A percentile compares a stretch with the other conserved stretches of the same genome.
Evolutionary conservation across 2,329 filamentous ascomycete genomes (phyloP).

Genomic region (Phialocephala subalpina): DNA sequence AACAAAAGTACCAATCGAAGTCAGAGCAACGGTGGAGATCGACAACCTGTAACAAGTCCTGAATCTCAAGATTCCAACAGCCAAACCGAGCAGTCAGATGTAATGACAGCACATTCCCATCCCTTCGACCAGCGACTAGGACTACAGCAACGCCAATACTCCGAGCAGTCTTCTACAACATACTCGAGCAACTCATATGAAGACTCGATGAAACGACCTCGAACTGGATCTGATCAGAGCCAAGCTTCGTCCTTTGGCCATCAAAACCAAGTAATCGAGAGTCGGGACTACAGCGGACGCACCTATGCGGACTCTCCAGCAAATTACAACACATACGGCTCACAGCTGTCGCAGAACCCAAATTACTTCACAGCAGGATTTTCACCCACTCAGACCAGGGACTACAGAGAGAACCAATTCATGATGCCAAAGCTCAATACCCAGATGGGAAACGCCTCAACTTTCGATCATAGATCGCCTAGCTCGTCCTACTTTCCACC

Average conservation of each 20-base stretch:
- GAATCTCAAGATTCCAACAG: constrained; percentile 23
- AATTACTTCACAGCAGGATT: not conserved
- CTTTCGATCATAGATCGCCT: constrained; percentile 34
- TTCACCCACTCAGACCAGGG: not conserved
- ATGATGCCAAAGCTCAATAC: constrained; percentile 24
- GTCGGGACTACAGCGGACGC: constrained; percentile 24
- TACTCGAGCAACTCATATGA: constrained; percentile 30
- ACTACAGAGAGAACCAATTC: not conserved
- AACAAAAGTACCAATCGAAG: constrained; percentile 22
- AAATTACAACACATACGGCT: constrained; percentile 19
- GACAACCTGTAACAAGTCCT: constrained; percentile 16
- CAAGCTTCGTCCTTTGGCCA: constrained; percentile 30
- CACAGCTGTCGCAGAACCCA: not conserved
- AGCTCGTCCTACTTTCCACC: constrained; percentile 24
- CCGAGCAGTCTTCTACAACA: constrained; percentile 29
- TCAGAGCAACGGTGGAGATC: constrained; percentile 18
- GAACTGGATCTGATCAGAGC: constrained; percentile 33
- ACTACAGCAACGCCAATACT: constrained; percentile 25
- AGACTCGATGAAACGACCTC: constrained; percentile 30
- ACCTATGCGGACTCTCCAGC: constrained; percentile 28
- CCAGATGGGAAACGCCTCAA: constrained; percentile 18
- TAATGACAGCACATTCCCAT: constrained; percentile 16
- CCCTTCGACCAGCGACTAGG: constrained; percentile 27
- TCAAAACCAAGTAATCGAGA: constrained; percentile 28
- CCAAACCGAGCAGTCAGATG: constrained; percentile 24